A percentile compares a stretch with the other conserved stretches of the same genome.
phyloP scores from a whole-genome alignment of 164 flowering plant genomes.

The Annona cherimola region DNA sequence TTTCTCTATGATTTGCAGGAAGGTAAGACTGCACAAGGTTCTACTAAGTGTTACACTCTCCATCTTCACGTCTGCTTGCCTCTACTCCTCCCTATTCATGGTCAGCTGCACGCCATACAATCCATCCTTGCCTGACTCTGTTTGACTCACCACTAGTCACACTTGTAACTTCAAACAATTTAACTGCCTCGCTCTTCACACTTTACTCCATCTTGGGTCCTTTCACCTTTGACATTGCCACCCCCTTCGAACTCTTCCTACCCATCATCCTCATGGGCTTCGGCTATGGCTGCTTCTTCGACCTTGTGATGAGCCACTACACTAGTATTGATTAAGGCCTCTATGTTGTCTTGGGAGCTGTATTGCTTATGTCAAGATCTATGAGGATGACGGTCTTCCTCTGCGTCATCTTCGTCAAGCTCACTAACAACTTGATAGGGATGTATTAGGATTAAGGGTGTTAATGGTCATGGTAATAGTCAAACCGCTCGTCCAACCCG shows the following conservation, averaged over 20 bases:
- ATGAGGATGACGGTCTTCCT: conserved; percentile 98
- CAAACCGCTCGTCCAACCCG: no score
- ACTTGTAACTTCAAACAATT: conserved; percentile 86
- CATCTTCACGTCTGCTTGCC: conserved; percentile 73
- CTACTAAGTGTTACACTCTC: conserved; percentile 56
- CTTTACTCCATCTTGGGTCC: conserved; percentile 65
- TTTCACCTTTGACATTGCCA: conserved; percentile 84
- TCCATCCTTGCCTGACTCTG: conserved; percentile 27
- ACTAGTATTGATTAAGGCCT: conserved; percentile 80
- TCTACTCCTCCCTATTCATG: conserved; percentile 70
- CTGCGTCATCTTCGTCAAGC: conserved; percentile 90
- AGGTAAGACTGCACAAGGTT: conserved; percentile 60
- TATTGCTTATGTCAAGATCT: conserved; percentile 87
- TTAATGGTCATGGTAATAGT: no score
- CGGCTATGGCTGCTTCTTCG: conserved; percentile 74
- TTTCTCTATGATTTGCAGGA: conserved; percentile 42
- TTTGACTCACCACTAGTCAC: conserved; percentile 63
- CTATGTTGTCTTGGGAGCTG: conserved; percentile 88
- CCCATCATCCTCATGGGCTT: conserved; percentile 39
- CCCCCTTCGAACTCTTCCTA: conserved; percentile 90
- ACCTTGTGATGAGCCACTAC: conserved; percentile 51
- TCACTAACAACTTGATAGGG: conserved; percentile 32
- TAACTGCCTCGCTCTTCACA: conserved; percentile 74
- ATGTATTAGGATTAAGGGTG: no score
- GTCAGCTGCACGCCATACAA: conserved; percentile 65